Percentiles rank a stretch among this genome's conserved stretches.
Conservation (phyloP, 208 protist genomes). For the Leishmania aethiopica region DNA sequence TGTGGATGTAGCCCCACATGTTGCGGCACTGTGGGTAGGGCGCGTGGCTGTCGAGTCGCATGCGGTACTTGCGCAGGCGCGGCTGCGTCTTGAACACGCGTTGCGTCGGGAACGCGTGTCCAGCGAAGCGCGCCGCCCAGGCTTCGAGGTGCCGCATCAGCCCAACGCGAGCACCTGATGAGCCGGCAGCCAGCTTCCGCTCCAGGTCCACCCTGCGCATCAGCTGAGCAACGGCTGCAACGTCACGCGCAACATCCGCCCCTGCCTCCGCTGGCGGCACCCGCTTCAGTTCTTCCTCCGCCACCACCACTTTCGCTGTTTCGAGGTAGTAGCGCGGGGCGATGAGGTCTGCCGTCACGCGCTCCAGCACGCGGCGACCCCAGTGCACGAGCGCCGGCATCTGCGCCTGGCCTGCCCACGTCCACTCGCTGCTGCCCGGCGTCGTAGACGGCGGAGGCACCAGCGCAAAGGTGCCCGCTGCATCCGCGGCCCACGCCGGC, state of each 20-base stretch:
- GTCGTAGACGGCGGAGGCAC: neutral
- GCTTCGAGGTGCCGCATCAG: neutral
- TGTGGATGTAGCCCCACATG: slow-evolving; percentile 30
- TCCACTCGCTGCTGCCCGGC: neutral
- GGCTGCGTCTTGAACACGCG: slow-evolving; percentile 9
- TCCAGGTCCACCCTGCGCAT: neutral
- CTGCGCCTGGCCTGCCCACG: slow-evolving; percentile 9
- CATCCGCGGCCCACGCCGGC: slow-evolving; percentile 9
- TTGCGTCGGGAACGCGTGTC: slow-evolving; percentile 13
- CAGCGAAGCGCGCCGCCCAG: neutral
- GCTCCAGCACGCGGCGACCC: slow-evolving; percentile 15
- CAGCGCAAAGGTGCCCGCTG: slow-evolving; percentile 8
- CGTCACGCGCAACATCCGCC: neutral
- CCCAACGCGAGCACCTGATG: neutral
- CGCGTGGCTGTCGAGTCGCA: slow-evolving; percentile 25
- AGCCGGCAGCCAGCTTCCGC: too few relatives aligned
- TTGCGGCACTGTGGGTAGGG: slow-evolving; percentile 24
- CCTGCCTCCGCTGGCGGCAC: neutral
- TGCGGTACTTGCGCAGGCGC: slow-evolving; percentile 26
- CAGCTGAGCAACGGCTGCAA: neutral
- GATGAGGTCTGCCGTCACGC: slow-evolving; percentile 15
- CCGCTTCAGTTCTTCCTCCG: neutral
- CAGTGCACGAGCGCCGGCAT: slow-evolving; percentile 6
- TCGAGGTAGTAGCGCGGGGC: slow-evolving; percentile 13
- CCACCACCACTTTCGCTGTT: neutral